Base-by-base conservation (phyloP, 1,139 yeast species). In the Protomyces macrosporus region DNA sequence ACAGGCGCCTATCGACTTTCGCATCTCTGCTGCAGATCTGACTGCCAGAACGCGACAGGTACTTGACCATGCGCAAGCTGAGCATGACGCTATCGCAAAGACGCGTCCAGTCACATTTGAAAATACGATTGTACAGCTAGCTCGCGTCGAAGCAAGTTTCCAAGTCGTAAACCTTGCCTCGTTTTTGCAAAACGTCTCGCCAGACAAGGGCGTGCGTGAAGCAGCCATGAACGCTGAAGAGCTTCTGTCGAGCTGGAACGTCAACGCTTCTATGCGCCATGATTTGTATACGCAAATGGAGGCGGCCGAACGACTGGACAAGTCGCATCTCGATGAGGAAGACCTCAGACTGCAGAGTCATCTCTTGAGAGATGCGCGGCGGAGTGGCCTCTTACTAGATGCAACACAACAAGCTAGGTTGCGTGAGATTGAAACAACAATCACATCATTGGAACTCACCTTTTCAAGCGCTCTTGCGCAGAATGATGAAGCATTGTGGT, bases 391-490 rank as follows among this genome's bases (percentile, higher is more conserved):
- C 68, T 85, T 81, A 33, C 75, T 87, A 68, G 79, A 87, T 7
- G 73, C 77, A 63, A 85, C 81, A 37, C 75, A 79, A 59, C 79
- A 90, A 67, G 80, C 82, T 12, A 73, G 81, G 69, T 81, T 87
- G 58, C 83, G 83, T 69, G 80, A 78, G 16, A 76, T 87, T 65
- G 82, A 84, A 69, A 83, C 84, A 71, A 80, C 82, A 71, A 77
- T 88, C 62, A 80, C 87, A n/a, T 78, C 77, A 55, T 76, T 86
- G 67, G 75, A 83, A 7, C 77, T 86, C 54, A 78, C 82, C 69
- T 89, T 83, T 72, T 75, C 83, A 52, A 84, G 84, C 70, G 86
- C 86, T 70, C 75, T 85, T 67, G 89, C 88, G 67, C 95, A 87
- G 72, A 90, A 88, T 71, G 81, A 81, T 33, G 90, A 84, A 12